phyloP scores from a whole-genome alignment of 2,329 filamentous ascomycete species.

The Colletotrichum echinochloae region DNA sequence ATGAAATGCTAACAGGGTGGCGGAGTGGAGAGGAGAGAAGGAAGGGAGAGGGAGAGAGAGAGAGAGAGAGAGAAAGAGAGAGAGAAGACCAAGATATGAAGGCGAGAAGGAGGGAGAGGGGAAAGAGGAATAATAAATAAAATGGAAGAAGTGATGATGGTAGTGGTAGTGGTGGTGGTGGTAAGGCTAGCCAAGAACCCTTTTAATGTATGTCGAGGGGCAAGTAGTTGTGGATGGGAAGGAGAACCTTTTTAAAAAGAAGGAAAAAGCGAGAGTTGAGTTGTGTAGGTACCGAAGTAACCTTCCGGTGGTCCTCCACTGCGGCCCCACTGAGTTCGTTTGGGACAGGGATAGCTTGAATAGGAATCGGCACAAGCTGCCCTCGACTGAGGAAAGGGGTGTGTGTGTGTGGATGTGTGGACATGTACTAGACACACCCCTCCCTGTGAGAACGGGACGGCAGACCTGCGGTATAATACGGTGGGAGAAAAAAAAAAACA shows the following conservation, averaged over 20 bases:
- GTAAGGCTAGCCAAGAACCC: constrained; percentile 30
- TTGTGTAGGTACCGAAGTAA: constrained; percentile 28
- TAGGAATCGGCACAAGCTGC: constrained; percentile 38
- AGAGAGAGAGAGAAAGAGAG: background rate
- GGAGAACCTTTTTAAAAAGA: constrained; percentile 28
- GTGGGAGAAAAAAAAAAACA: background rate
- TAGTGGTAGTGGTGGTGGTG: constrained; percentile 2
- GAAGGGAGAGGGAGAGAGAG: too few species aligned
- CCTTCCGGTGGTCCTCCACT: constrained; percentile 31
- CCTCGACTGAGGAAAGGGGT: constrained; percentile 1
- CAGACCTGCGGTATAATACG: constrained; percentile 17
- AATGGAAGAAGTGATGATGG: constrained; percentile 3
- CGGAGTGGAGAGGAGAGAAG: too few species aligned
- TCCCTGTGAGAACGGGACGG: constrained; percentile 18
- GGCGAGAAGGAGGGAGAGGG: background rate
- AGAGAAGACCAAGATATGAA: background rate
- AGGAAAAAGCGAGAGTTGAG: background rate
- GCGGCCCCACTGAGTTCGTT: constrained; percentile 38
- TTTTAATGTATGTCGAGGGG: background rate
- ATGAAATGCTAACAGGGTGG: constrained; percentile 21
- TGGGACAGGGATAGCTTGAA: constrained; percentile 26
- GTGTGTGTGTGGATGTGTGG: too few species aligned
- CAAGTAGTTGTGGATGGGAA: constrained; percentile 12
- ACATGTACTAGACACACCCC: background rate
- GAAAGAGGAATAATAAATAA: constrained; percentile 6